Percentiles rank a stretch among this genome's conserved stretches.
These are phyloP conservation scores for Cymbopogon citratus DNA, from an alignment of 176 grass and related monocot genomes.

Conservation along the genomic window DNA sequence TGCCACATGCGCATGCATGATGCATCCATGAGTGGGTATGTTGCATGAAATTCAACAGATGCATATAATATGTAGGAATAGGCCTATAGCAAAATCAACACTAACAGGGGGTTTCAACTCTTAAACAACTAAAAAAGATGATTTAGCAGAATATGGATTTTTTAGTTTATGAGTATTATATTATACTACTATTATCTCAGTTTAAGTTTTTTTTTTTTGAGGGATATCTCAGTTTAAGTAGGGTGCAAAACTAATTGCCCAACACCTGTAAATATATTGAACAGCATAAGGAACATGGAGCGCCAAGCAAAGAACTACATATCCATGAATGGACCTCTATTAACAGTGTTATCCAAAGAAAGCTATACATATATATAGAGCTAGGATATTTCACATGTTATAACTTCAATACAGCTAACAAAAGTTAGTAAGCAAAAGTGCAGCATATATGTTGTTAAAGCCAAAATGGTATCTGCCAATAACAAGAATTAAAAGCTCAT, in stretches of 20 bases:
- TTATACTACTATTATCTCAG: not conserved
- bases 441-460: not conserved
- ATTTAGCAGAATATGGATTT: not conserved
- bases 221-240: not conserved
- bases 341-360: conserved; percentile 1
- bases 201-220: no score
- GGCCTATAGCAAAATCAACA: not conserved
- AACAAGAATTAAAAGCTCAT: not conserved
- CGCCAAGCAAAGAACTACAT: not conserved
- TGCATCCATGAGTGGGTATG: not conserved
- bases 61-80: not conserved
- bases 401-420: not conserved
- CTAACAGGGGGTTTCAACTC: not conserved
- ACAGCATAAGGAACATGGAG: not conserved
- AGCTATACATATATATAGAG: not conserved
- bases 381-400: not conserved
- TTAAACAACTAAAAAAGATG: not conserved
- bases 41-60: not conserved
- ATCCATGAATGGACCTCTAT: not conserved
- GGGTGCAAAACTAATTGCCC: not conserved
- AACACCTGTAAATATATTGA: not conserved
- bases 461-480: not conserved
- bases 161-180: not conserved
- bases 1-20: not conserved
- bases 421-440: not conserved